Conservation (phyloP, 345 rosid genomes). For the Salix suchowensis region DNA sequence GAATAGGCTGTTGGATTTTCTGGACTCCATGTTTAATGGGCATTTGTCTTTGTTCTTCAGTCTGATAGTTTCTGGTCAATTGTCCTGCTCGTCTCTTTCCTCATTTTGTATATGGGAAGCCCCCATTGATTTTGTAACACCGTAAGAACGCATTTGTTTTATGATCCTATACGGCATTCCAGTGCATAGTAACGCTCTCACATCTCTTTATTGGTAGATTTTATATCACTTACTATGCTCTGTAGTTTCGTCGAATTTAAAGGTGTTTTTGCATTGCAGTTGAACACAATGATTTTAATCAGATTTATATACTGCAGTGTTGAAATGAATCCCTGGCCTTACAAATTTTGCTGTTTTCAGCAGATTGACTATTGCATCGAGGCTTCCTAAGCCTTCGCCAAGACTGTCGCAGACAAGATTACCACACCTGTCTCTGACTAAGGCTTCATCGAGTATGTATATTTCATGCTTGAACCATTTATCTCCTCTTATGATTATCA, state of each 20-base stretch:
- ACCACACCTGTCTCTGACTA: constrained; percentile 46
- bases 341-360: neutral
- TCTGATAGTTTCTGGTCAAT: neutral
- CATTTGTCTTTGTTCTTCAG: neutral
- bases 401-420: constrained; percentile 41
- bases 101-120: neutral
- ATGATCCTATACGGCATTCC: neutral
- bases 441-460: constrained; percentile 49
- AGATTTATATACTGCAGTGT: neutral
- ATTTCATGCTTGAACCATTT: neutral
- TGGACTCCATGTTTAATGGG: neutral
- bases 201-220: neutral
- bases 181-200: neutral
- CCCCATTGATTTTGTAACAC: neutral
- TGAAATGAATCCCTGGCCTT: constrained; percentile 2
- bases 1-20: neutral
- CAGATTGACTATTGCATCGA: constrained; percentile 40
- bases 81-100: neutral
- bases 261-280: neutral
- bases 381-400: constrained; percentile 54
- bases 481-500: neutral
- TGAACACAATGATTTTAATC: neutral
- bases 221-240: neutral
- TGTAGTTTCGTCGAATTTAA: neutral
- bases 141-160: neutral